Conservation (phyloP, 306 rosid genomes). For the Sphenostylis stenocarpa region DNA sequence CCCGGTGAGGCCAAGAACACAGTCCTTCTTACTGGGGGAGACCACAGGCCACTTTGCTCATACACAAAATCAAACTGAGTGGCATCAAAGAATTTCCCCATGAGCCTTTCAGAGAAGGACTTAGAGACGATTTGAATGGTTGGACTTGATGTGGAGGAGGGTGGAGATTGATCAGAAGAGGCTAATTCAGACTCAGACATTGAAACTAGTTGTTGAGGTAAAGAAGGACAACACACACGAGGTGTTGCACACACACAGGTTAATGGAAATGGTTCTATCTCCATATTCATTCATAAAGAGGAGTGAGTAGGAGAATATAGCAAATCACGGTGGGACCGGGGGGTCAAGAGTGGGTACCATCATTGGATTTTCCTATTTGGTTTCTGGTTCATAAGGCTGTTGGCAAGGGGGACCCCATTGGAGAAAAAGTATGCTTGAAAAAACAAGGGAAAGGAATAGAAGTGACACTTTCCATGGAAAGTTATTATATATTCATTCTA, state of each 20-base stretch:
- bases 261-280: background rate
- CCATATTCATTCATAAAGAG: background rate
- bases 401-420: background rate
- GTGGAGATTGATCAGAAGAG: background rate
- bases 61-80: conserved; percentile 55
- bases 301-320: background rate
- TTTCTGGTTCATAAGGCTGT: background rate
- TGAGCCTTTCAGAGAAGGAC: conserved; percentile 60
- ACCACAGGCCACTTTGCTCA: conserved; percentile 64
- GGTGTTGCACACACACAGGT: background rate
- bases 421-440: background rate
- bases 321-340: background rate
- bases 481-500: background rate
- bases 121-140: conserved; percentile 52
- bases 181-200: conserved; percentile 7
- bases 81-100: conserved; percentile 63
- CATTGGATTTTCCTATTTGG: conserved; percentile 16
- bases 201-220: background rate
- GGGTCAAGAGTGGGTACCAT: background rate
- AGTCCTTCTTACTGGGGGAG: conserved; percentile 48
- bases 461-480: conserved; percentile 4
- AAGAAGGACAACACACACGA: background rate
- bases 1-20: conserved; percentile 49
- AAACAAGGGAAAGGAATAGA: background rate
- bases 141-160: conserved; percentile 24